Base-by-base conservation (phyloP, 306 rosid genomes). In the Styphnolobium japonicum region DNA sequence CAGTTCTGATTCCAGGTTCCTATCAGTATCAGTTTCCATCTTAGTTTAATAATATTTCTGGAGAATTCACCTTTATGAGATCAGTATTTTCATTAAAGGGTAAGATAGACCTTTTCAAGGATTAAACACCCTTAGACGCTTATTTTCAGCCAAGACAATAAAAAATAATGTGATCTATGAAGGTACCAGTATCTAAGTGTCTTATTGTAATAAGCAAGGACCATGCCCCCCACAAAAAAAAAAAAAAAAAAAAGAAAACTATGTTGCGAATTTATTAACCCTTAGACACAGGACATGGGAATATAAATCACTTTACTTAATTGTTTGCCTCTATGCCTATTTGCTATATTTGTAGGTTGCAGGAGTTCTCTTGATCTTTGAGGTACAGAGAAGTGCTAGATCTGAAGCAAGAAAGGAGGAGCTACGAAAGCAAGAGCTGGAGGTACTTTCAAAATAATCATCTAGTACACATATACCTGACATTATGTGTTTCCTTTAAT, bases 401-500 rank as follows among this genome's bases (percentile, higher is more conserved):
- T 92, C 98, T 64, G 97, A 95, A 80, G 98, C 98, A 37, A 90
- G 94, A 71, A 95, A 95, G 84, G 98, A 95, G 88, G 98, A 90
- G 56, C 22, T 78, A 37, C 90, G 98, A 67, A 91, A 82, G 89
- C 88, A 84, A 86, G 98, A 95, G 66, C 68, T 89, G 36, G 90
- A 84, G 97, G 98, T 95, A 88, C 81, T 57, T n/a, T 75, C 63
- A 69, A 73, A 43, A 56, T 58, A 27, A n/a, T 42, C 14, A 36
- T 68, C 73, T 22, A 5, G 33, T 29, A 23, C 29, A 73, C 16
- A 53, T 43, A 63, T 34, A 21, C 63, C 67, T 56, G 31, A 33
- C 40, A 53, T 22, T 18, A 10, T 45, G 67, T 60, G 46, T 67
- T 67, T 65, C 19, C 33, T 65, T 25, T 63, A 46, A 40, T 40